Conservation (phyloP, 1,284 basidiomycete species). For the Marasmius oreades region DNA sequence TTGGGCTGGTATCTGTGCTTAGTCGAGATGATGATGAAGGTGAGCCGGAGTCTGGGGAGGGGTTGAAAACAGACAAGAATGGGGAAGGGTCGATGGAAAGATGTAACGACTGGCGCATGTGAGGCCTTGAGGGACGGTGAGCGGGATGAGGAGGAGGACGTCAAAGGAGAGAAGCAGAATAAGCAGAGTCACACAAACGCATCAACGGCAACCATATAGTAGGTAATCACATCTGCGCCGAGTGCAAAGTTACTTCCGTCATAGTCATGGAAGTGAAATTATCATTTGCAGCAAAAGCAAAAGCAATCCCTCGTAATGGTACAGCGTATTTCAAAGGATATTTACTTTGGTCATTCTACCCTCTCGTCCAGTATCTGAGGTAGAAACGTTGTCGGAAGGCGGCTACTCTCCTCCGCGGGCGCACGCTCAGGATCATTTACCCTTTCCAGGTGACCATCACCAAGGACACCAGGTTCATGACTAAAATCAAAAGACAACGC, state of each 20-base stretch:
- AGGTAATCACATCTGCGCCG: neutral
- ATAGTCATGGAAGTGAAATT: neutral
- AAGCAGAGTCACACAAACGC: neutral
- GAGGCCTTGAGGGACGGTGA: neutral
- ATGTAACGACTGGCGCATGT: slow-evolving; percentile 37
- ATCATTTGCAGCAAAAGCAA: no score
- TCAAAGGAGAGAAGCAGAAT: neutral
- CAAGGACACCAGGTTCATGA: no score
- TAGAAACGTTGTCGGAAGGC: no score
- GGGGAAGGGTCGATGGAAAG: slow-evolving; percentile 49
- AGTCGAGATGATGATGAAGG: slow-evolving; percentile 28
- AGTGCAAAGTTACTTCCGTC: neutral
- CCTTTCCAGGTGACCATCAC: no score
- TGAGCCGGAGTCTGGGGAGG: slow-evolving; percentile 26
- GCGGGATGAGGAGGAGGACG: neutral
- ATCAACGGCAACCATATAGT: neutral
- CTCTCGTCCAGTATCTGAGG: no score
- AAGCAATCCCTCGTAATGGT: no score
- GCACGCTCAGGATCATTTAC: no score
- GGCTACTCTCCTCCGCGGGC: no score
- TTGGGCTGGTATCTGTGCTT: slow-evolving; percentile 27
- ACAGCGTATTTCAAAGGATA: no score
- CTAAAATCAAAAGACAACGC: no score
- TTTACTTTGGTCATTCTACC: no score
- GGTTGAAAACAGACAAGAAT: slow-evolving; percentile 21